Evolutionary conservation across 78 protist species (phyloP).

Genomic region (Dictyostelium citrinum): DNA sequence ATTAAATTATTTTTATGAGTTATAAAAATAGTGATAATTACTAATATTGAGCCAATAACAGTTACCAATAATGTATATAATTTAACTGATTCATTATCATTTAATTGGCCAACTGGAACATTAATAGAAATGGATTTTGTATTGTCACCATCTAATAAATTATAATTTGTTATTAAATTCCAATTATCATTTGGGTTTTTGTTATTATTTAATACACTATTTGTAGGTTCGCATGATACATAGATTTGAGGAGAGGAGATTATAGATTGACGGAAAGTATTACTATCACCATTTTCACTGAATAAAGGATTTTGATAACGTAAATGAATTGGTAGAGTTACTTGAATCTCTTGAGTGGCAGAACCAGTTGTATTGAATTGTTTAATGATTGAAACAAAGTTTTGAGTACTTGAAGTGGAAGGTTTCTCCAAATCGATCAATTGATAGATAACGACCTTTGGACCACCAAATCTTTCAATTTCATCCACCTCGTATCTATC

Average conservation of each 20-base stretch:
- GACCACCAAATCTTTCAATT: slow-evolving; percentile 63
- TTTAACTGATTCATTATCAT: not conserved
- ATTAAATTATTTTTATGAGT: not conserved
- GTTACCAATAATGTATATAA: slow-evolving; percentile 20
- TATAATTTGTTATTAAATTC: not conserved
- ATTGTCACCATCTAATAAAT: not conserved
- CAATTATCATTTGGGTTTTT: not conserved
- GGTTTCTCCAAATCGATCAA: slow-evolving; percentile 71
- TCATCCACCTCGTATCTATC: slow-evolving; percentile 62
- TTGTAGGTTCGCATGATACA: not conserved
- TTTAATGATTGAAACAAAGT: not conserved
- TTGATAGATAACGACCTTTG: slow-evolving; percentile 41
- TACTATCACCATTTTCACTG: not conserved
- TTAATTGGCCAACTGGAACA: slow-evolving; percentile 53
- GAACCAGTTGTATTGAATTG: not conserved
- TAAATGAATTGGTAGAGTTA: slow-evolving; percentile 51
- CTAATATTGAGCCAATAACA: slow-evolving; percentile 49
- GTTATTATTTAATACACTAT: not conserved
- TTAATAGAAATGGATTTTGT: not conserved
- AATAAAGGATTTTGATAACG: slow-evolving; percentile 58
- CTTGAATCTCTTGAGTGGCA: not conserved
- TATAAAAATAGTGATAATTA: slow-evolving; percentile 5
- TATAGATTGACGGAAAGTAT: not conserved
- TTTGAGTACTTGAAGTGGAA: slow-evolving; percentile 43
- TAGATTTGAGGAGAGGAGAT: slow-evolving; percentile 1